phyloP scores from a whole-genome alignment of 169 alveolate genomes.

The Eimeria falciformis region DNA sequence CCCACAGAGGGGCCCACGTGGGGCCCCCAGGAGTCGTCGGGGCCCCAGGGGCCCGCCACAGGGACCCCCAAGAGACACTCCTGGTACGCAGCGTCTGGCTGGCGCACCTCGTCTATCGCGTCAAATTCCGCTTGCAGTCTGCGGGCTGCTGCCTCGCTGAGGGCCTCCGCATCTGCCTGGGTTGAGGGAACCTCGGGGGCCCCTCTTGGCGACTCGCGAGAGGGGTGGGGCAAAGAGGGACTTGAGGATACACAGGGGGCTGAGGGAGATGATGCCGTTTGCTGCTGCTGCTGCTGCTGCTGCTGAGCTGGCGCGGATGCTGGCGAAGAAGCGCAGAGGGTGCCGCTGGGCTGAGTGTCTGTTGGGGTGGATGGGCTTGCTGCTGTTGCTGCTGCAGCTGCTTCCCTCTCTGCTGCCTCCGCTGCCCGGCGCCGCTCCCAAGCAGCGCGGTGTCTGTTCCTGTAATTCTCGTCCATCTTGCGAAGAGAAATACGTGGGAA shows the following conservation, averaged over 20 bases:
- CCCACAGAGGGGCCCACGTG: background rate
- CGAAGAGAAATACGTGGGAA: too few species aligned
- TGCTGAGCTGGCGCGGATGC: background rate
- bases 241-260: background rate
- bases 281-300: background rate
- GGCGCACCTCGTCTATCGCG: background rate
- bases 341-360: background rate
- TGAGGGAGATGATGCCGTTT: background rate
- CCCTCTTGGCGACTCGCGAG: background rate
- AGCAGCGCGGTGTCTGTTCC: slow-evolving; percentile 26
- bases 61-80: slow-evolving; percentile 11
- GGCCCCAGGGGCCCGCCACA: background rate
- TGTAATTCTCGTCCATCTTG: slow-evolving; percentile 18
- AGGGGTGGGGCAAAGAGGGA: background rate
- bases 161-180: slow-evolving; percentile 15
- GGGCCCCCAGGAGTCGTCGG: background rate
- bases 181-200: background rate
- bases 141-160: slow-evolving; percentile 15
- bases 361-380: background rate
- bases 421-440: slow-evolving; percentile 52
- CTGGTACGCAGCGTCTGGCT: background rate
- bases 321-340: background rate
- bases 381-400: slow-evolving; percentile 22
- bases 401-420: slow-evolving; percentile 20
- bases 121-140: background rate